These are phyloP conservation scores for Earliella scabrosa DNA, from an alignment of 1,284 basidiomycete species.

Conservation along the genomic window DNA sequence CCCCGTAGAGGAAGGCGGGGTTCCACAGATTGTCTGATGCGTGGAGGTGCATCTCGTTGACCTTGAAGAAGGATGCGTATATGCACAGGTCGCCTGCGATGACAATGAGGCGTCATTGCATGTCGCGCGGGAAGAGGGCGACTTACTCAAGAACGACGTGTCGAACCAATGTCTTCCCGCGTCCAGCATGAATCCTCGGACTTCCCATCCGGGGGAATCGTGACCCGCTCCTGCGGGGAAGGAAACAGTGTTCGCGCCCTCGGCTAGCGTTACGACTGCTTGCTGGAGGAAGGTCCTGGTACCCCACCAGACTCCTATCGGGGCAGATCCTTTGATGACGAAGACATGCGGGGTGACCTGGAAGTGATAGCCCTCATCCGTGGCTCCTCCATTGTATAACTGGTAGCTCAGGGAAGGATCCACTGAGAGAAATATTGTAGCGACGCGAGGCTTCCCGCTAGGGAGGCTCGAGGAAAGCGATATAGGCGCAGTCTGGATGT, in stretches of 20 bases:
- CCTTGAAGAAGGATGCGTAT: constrained; percentile 44
- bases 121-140: neutral
- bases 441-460: constrained; percentile 3
- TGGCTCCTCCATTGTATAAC: constrained; percentile 37
- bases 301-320: constrained; percentile 43
- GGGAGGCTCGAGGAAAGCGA: constrained; percentile 15
- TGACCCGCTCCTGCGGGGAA: constrained; percentile 35
- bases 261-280: constrained; percentile 23
- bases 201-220: constrained; percentile 43
- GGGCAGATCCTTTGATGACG: constrained; percentile 35
- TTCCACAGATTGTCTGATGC: constrained; percentile 37
- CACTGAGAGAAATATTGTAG: constrained; percentile 35
- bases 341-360: constrained; percentile 29
- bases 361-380: constrained; percentile 41
- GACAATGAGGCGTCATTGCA: neutral
- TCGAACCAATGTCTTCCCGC: constrained; percentile 42
- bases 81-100: constrained; percentile 39
- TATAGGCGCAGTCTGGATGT: constrained; percentile 15
- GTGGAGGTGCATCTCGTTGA: constrained; percentile 39
- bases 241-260: constrained; percentile 26
- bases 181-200: constrained; percentile 45
- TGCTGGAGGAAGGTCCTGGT: constrained; percentile 41
- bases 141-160: constrained; percentile 27
- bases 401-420: constrained; percentile 27
- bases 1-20: constrained; percentile 30